Conservation (phyloP, 768 basidiomycete genomes). For the Strobilomyces dryophilus region DNA sequence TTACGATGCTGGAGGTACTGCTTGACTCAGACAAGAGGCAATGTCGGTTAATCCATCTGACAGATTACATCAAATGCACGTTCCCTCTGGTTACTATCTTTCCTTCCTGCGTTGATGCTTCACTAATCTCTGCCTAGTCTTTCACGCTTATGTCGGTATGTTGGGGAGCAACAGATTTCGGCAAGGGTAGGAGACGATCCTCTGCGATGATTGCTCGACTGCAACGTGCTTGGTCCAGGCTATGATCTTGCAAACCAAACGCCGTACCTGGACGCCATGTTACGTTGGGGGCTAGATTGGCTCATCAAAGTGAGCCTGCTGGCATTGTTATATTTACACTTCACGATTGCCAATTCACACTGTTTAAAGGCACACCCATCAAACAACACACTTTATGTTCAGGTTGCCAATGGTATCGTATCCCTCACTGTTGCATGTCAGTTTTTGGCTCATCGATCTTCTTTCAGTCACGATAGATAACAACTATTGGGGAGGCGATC, state of each 20-base stretch:
- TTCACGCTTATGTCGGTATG: constrained; percentile 82
- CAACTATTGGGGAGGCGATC: constrained; percentile 88
- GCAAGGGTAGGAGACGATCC: constrained; percentile 48
- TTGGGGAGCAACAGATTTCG: constrained; percentile 87
- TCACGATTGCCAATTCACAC: neutral
- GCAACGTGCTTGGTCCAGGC: constrained; percentile 36
- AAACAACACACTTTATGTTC: constrained; percentile 68
- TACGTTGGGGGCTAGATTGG: constrained; percentile 92
- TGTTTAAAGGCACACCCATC: constrained; percentile 69
- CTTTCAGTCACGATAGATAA: constrained; percentile 58
- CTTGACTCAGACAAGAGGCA: neutral
- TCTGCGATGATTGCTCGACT: neutral
- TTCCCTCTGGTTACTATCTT: constrained; percentile 64
- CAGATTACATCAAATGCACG: constrained; percentile 86
- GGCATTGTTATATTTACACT: neutral
- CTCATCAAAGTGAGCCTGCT: constrained; percentile 66
- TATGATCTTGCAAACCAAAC: constrained; percentile 87
- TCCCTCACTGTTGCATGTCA: neutral
- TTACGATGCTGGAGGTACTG: constrained; percentile 86
- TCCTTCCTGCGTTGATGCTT: neutral
- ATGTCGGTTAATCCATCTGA: neutral
- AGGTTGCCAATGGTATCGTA: constrained; percentile 60
- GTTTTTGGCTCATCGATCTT: neutral
- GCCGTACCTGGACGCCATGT: constrained; percentile 84
- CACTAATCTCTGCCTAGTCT: constrained; percentile 40